phyloP scores from a whole-genome alignment of 2,329 filamentous ascomycete species.

The Colletotrichum chrysophilum region DNA sequence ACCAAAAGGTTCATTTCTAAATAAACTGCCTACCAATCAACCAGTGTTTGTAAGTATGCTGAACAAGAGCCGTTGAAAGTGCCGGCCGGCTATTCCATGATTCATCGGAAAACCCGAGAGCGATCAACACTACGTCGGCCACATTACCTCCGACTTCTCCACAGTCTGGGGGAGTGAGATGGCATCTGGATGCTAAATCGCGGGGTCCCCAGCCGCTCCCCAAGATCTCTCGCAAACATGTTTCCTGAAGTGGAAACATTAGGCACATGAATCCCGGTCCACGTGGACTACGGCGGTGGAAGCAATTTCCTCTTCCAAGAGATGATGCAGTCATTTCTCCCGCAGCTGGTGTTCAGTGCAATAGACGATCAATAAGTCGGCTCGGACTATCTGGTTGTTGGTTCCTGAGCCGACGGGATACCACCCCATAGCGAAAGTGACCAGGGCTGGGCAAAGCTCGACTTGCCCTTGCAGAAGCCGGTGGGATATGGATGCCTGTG shows the following conservation, averaged over 20 bases:
- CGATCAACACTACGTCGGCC: not conserved
- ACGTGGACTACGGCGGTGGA: not conserved
- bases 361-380: not conserved
- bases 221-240: not conserved
- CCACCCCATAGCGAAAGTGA: not conserved
- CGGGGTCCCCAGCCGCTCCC: not conserved
- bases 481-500: not conserved
- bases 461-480: not conserved
- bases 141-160: not conserved
- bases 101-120: not conserved
- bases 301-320: not conserved
- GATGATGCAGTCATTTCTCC: not conserved
- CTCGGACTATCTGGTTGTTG: not conserved
- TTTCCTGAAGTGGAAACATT: not conserved
- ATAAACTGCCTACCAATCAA: too few relatives aligned
- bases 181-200: not conserved
- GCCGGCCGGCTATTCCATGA: not conserved
- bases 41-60: too few relatives aligned
- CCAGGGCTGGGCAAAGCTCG: not conserved
- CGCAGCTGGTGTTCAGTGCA: not conserved
- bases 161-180: not conserved
- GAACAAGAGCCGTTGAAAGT: not conserved
- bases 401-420: not conserved
- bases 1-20: too few relatives aligned
- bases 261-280: not conserved